Evolutionary conservation across 2,329 filamentous ascomycete species (phyloP), one percentile per base, ranked within the genome.

Genomic region (Sarocladium brachiariae): DNA sequence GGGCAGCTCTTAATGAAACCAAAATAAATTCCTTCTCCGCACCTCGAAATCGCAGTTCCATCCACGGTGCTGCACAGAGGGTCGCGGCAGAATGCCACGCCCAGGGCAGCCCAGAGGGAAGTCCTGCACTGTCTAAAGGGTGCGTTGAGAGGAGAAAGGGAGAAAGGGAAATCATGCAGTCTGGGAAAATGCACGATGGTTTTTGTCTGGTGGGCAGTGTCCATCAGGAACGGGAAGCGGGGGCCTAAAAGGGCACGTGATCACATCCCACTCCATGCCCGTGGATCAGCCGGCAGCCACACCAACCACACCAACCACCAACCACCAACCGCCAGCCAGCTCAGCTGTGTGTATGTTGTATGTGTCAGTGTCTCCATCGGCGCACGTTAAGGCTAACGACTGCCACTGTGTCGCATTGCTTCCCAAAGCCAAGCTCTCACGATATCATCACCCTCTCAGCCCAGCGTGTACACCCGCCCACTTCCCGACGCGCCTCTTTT

Each of bases 71-170:
- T 72, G 75, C 75, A 66, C 70, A 70, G 72, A 65, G 57, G 63
- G 75, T 48, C 30, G 35, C 72, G 72, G 76, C 86, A 90, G 81
- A 87, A 91, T 77, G 86, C 72, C 76, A 73, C 69, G 25, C 37
- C 70, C 74, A 67, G 68, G 68, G 73, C 74, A 74, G 70, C 68
- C 67, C 46, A 73, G 70, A 68, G 73, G 23, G 78, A 82, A 84
- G 84, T 77, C 77, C 80, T 86, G 87, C 81, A 91, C 87, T 92
- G 87, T 92, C 88, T 91, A 74, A 75, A 78, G 83, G 84, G 77
- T 79, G 86, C 85, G 84, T 86, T 81, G 66, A 63, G 67, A 70
- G 70, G 53, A 67, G 70, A 68, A 33, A 47, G 67, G 65, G 59
- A 50, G 27, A 25, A 53, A 50, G 53, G n/a, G n/a, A n/a, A n/a